phyloP scores from a whole-genome alignment of 768 basidiomycete genomes.

The Termitomyces sp. region DNA sequence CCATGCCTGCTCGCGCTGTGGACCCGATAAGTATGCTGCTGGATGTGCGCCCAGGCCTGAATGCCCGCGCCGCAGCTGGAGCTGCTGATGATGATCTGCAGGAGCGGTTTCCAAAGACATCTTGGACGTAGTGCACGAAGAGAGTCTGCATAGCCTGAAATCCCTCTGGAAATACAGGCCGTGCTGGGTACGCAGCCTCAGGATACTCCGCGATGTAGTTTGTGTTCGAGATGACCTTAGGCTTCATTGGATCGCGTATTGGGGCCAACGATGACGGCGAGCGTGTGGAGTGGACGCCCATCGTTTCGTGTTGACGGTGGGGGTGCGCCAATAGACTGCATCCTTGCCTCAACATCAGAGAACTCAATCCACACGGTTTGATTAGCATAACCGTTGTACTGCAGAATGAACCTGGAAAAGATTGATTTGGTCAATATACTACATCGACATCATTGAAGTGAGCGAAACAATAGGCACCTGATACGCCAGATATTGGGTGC shows the following conservation, averaged over 20 bases:
- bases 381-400: slow-evolving; percentile 66
- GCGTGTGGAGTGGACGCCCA: slow-evolving; percentile 57
- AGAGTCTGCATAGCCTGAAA: slow-evolving; percentile 62
- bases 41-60: slow-evolving; percentile 21
- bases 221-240: slow-evolving; percentile 52
- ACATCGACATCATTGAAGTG: not conserved
- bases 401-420: slow-evolving; percentile 56
- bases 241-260: slow-evolving; percentile 34
- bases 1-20: slow-evolving; percentile 63
- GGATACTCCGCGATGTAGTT: slow-evolving; percentile 69
- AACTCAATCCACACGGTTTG: slow-evolving; percentile 69
- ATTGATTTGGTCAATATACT: not conserved
- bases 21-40: slow-evolving; percentile 22
- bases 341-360: slow-evolving; percentile 57
- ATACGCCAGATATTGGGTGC: slow-evolving; percentile 74
- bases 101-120: slow-evolving; percentile 59
- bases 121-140: slow-evolving; percentile 67
- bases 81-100: slow-evolving; percentile 63
- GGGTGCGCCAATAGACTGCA: slow-evolving; percentile 54
- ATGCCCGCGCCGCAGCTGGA: slow-evolving; percentile 52
- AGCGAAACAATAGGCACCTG: slow-evolving; percentile 31
- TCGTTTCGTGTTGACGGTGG: slow-evolving; percentile 50
- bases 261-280: slow-evolving; percentile 69
- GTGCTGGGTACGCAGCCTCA: slow-evolving; percentile 61
- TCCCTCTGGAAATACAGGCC: slow-evolving; percentile 67